These are phyloP conservation scores for Sanghuangporus weigelae DNA, from an alignment of 1,284 basidiomycete species.

Conservation along the genomic window DNA sequence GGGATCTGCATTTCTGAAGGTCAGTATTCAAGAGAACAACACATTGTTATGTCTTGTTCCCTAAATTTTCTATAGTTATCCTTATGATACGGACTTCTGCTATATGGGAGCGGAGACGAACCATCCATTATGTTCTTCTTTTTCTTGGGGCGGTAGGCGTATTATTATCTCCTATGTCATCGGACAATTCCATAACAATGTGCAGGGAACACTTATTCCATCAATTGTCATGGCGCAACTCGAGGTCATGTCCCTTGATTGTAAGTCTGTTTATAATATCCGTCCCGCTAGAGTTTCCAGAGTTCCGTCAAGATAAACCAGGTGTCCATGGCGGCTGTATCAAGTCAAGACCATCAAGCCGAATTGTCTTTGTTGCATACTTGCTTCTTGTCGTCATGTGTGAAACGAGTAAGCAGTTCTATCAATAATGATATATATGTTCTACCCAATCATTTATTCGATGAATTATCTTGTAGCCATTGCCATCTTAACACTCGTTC, in stretches of 20 bases:
- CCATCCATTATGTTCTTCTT: constrained; percentile 1
- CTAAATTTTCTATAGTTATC: constrained; percentile 2
- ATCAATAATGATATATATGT: not conserved
- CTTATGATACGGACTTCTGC: constrained; percentile 15
- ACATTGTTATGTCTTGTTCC: not conserved
- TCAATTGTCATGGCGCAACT: constrained; percentile 29
- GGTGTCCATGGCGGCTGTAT: not conserved
- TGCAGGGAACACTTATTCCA: constrained; percentile 29
- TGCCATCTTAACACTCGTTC: constrained; percentile 34
- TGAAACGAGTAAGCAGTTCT: constrained; percentile 34
- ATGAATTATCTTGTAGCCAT: constrained; percentile 27
- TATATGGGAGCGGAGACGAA: constrained; percentile 5
- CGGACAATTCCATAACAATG: constrained; percentile 27
- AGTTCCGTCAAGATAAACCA: not conserved
- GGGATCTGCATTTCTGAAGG: constrained; percentile 14
- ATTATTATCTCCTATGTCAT: not conserved
- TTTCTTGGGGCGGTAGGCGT: constrained; percentile 6
- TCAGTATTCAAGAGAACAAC: not conserved
- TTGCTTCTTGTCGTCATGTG: constrained; percentile 31
- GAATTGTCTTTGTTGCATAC: constrained; percentile 36
- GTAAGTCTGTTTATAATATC: constrained; percentile 23
- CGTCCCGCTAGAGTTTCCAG: not conserved
- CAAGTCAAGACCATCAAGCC: constrained; percentile 22
- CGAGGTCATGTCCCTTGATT: constrained; percentile 31
- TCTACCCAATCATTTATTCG: not conserved